Evolutionary conservation across 2,329 filamentous ascomycete genomes (phyloP).

Genomic region (Ambrosiella beaveri): DNA sequence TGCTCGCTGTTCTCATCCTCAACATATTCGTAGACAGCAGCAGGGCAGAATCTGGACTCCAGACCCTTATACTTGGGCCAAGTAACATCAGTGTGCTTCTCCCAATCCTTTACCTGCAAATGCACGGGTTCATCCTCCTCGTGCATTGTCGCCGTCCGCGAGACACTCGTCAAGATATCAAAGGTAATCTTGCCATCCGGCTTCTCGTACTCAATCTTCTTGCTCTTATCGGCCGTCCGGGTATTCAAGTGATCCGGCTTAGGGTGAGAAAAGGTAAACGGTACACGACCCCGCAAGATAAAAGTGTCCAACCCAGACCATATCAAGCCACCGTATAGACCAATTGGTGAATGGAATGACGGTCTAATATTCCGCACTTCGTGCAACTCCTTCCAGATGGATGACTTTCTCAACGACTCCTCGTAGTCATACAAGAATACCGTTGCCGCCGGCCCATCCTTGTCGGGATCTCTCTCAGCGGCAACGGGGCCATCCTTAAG

Average conservation of each 20-base stretch:
- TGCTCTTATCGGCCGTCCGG: conserved; percentile 58
- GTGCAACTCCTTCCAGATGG: conserved; percentile 86
- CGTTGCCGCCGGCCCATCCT: conserved; percentile 39
- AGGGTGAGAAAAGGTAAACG: conserved; percentile 86
- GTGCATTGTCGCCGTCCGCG: conserved; percentile 90
- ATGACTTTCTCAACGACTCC: conserved; percentile 65
- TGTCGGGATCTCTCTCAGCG: neutral
- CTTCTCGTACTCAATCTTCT: conserved; percentile 92
- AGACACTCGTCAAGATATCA: conserved; percentile 90
- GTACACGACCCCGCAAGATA: conserved; percentile 64
- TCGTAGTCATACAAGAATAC: conserved; percentile 94
- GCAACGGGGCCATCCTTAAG: conserved; percentile 27
- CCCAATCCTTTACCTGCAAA: conserved; percentile 88
- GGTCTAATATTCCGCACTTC: conserved; percentile 96
- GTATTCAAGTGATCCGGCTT: conserved; percentile 62
- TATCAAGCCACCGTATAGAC: conserved; percentile 72
- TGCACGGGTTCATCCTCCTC: conserved; percentile 97
- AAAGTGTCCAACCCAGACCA: conserved; percentile 92
- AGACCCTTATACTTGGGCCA: conserved; percentile 82
- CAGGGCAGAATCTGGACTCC: conserved; percentile 93
- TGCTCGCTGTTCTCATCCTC: conserved; percentile 76
- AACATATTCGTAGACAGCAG: conserved; percentile 94
- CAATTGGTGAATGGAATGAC: conserved; percentile 76
- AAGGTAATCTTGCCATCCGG: conserved; percentile 90
- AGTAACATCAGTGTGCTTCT: conserved; percentile 65